Percentiles rank a stretch among this genome's conserved stretches.
Evolutionary conservation across 2,329 filamentous ascomycete genomes (phyloP).

Genomic region (Thielaviopsis populi): DNA sequence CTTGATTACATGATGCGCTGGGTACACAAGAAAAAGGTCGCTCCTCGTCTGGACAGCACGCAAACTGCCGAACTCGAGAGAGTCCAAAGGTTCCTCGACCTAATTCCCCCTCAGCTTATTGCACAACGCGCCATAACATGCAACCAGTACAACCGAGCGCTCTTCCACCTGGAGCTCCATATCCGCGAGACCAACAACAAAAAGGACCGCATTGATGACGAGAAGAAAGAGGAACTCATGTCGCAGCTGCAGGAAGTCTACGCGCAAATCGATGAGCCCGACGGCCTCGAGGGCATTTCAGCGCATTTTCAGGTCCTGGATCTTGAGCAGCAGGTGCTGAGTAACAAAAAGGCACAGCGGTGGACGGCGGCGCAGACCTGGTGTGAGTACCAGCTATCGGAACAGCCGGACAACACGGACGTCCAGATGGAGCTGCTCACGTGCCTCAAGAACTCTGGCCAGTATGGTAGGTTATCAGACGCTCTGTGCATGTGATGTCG

Average conservation of each 20-base stretch:
- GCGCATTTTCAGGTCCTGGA: constrained; percentile 74
- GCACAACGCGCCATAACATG: constrained; percentile 83
- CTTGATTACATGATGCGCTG: constrained; percentile 86
- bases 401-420: constrained; percentile 61
- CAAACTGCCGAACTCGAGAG: constrained; percentile 34
- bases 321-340: constrained; percentile 81
- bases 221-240: constrained; percentile 33
- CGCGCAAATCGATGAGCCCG: constrained; percentile 91
- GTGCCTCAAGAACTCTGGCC: constrained; percentile 88
- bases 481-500: not conserved
- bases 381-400: constrained; percentile 82
- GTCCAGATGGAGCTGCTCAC: constrained; percentile 70
- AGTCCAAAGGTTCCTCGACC: constrained; percentile 37
- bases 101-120: constrained; percentile 58
- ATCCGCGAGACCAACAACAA: constrained; percentile 34
- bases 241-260: constrained; percentile 84
- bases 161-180: constrained; percentile 92
- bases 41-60: constrained; percentile 20
- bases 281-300: constrained; percentile 89
- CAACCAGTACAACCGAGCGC: constrained; percentile 75
- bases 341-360: constrained; percentile 80
- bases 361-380: constrained; percentile 95
- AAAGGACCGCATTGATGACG: constrained; percentile 32
- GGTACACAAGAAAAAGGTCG: constrained; percentile 48
- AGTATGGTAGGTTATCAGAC: constrained; percentile 50